Base-by-base conservation (phyloP, 2,329 filamentous ascomycete species). In the Nectriaceae sp. region DNA sequence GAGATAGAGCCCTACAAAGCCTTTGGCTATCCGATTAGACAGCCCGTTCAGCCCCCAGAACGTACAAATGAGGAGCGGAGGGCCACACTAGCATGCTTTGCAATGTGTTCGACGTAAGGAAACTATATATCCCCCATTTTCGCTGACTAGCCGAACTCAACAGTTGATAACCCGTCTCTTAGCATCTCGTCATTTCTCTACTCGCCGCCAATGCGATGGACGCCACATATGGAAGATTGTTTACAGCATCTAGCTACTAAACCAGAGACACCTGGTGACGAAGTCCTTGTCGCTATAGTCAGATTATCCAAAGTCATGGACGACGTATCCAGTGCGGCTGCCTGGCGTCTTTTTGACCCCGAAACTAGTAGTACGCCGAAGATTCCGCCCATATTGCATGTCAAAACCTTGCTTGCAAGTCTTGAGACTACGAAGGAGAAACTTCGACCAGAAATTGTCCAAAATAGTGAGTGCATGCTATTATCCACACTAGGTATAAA, bases 171-270 rank as follows among this genome's bases (percentile, higher is more conserved):
- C 20, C 5, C 24, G 11, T 15, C 11, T 35, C 2, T 5, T 38
- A 62, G 58, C 4, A 48, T 58, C 5, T 47, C 56, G 2, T 50
- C 48, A 21, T 58, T 58, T 26, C 45, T 59, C 3, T 70, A 70
- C 21, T 63, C 69, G n/a, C 75, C 80, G 29, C 55, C 70, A 4
- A 65, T 83, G 53, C 69, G 68, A 11, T 85, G 80, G 80, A 81
- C 74, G 0, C 54, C 73, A 2, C 72, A 79, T 36, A 74, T 84
- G 67, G 80, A 83, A 29, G 78, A 81, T 31, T 77, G 72, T 40
- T 65, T 83, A 3, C 57, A 68, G 4, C 50, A 72, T 6, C 65
- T 84, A 3, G 56, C 62, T 1, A 57, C 70, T 2, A 56, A 68
- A 1, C 68, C 70, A 3, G 76, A 81, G 49, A 70, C 64, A 19